Base-by-base conservation (phyloP, 108 stramenopile genomes). In the Cylindrotheca fusiformis region DNA sequence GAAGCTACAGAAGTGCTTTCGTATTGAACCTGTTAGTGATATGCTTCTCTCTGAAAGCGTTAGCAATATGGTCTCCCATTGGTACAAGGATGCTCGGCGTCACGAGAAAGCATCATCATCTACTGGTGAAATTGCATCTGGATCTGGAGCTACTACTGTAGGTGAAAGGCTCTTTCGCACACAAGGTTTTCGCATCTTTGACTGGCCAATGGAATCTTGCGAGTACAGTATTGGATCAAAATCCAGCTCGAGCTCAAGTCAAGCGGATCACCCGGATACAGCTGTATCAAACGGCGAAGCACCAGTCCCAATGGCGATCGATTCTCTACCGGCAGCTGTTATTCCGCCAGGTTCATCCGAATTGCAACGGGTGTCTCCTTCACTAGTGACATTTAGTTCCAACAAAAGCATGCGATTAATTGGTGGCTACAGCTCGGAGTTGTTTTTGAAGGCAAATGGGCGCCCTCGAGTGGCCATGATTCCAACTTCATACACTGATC, bases 401-500 rank as follows among this genome's bases (percentile, higher is more conserved):
- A 78, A 79, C 49, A 85, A 81, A 50, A 67, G 48, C 47, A 74
- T 81, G 8, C 70, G 74, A 12, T 61, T 85, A 6, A 69, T 85
- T 48, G 83, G 83, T 29, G 83, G 77, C 2, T 78, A 55, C 63
- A 18, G 48, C 4, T 21, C 31, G 6, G 67, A 58, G 10, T 17
- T 28, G 23, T n/a, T 52, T 19, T 45, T 33, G 2, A 58, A 41
- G 33, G 36, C 19, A 6, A 65, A 60, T 48, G 22, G 70, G 30
- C 48, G 57, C 19, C 79, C 85, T 49, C 67, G 81, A 17, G 67
- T 95, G 20, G 52, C 68, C 10, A 69, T 63, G 52, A 68, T 95
- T 14, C 94, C 94, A 29, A 86, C 64, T 14, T 87, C 88, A 3
- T 95, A 95, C 71, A 92, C 94, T 26, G 90, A 90, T 73, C 61